Conservation (phyloP, 208 protist species). For the Phytomonas francai region DNA sequence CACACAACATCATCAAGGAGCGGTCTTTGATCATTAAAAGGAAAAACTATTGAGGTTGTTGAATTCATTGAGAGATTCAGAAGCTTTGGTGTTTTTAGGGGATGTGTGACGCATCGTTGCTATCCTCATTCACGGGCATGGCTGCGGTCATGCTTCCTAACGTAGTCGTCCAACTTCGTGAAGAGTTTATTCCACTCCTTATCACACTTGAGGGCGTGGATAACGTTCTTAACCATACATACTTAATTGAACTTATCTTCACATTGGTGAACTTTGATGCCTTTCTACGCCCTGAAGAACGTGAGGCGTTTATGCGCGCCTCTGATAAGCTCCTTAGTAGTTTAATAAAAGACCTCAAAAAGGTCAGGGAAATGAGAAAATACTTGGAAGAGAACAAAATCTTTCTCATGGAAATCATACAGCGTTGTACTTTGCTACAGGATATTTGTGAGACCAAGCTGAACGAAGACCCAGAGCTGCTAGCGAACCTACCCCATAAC, state of each 20-base stretch:
- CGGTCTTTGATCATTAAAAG: not conserved
- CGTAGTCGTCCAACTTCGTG: conserved; percentile 44
- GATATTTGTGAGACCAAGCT: not conserved
- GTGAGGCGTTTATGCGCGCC: conserved; percentile 56
- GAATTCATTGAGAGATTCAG: not conserved
- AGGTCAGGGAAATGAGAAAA: conserved; percentile 22
- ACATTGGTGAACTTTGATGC: conserved; percentile 64
- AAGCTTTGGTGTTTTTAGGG: not conserved
- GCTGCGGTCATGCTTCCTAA: conserved; percentile 25
- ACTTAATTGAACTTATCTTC: conserved; percentile 69
- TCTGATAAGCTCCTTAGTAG: conserved; percentile 44
- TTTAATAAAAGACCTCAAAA: conserved; percentile 33
- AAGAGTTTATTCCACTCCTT: conserved; percentile 59
- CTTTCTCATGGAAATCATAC: conserved; percentile 32
- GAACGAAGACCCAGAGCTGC: not conserved
- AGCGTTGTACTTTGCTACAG: conserved; percentile 22
- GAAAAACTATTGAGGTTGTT: not conserved
- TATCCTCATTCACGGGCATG: not conserved
- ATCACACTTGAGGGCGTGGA: conserved; percentile 29
- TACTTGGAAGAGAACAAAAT: conserved; percentile 29
- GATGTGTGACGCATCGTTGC: not conserved
- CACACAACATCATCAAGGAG: not conserved
- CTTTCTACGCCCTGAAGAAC: conserved; percentile 51
- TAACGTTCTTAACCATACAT: conserved; percentile 31
- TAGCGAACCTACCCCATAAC: not conserved